Conservation (phyloP, 192 early-diverging fungal species). For the Umbelopsis vinacea region DNA sequence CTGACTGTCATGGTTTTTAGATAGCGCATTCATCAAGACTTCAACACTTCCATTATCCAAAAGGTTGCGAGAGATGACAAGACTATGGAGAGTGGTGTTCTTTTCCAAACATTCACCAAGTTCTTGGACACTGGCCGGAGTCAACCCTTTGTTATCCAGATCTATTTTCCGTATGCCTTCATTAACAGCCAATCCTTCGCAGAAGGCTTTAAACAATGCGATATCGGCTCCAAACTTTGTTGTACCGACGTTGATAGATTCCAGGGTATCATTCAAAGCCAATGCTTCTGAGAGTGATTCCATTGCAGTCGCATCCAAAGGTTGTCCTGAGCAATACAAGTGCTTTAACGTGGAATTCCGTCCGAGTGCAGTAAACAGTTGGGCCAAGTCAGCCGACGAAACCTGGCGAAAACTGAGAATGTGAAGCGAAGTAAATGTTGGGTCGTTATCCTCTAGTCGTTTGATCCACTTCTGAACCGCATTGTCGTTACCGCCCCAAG, state of each 20-base stretch:
- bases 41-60: conserved; percentile 44
- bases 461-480: conserved; percentile 54
- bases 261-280: conserved; percentile 48
- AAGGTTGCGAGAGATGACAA: conserved; percentile 51
- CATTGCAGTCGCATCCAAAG: conserved; percentile 40
- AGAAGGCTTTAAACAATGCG: conserved; percentile 35
- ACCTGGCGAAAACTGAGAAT: conserved; percentile 59
- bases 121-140: conserved; percentile 5
- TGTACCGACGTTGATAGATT: conserved; percentile 47
- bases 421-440: conserved; percentile 50
- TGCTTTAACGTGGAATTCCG: conserved; percentile 50
- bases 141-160: conserved; percentile 59
- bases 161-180: conserved; percentile 47
- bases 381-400: conserved; percentile 43
- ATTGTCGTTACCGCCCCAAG: conserved; percentile 55
- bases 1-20: neutral
- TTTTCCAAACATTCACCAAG: conserved; percentile 34
- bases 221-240: conserved; percentile 40
- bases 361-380: conserved; percentile 48
- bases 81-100: conserved; percentile 33
- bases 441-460: conserved; percentile 50
- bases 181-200: conserved; percentile 51
- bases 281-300: conserved; percentile 40
- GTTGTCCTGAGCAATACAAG: conserved; percentile 57
- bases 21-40: conserved; percentile 28